Conservation (phyloP, 2,329 filamentous ascomycete species). For the Aspergillus puulaauensis region DNA sequence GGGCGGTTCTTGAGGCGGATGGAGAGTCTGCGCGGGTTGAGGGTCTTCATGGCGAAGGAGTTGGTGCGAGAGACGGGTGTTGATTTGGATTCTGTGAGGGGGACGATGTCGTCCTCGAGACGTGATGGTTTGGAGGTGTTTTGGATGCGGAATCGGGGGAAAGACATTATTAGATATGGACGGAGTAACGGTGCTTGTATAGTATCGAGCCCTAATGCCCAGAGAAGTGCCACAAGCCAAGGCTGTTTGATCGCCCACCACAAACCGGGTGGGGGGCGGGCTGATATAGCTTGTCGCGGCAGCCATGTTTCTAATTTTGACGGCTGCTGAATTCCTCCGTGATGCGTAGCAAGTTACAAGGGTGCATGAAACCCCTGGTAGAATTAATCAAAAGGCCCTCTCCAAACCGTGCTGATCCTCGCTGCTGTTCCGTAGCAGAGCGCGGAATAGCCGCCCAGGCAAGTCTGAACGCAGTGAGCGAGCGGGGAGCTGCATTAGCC, state of each 20-base stretch:
- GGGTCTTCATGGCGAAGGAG: constrained; percentile 19
- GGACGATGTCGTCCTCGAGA: constrained; percentile 14
- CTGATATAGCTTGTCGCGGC: background rate
- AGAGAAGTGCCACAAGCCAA: constrained; percentile 1
- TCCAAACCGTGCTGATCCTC: background rate
- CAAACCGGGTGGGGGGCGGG: background rate
- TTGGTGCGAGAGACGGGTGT: constrained; percentile 11
- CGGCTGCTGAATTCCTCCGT: background rate
- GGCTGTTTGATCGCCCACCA: constrained; percentile 5
- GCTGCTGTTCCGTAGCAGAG: background rate
- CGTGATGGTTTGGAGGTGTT: constrained; percentile 23
- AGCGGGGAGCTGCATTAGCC: constrained; percentile 9
- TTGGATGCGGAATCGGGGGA: constrained; percentile 31
- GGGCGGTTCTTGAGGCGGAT: constrained; percentile 21
- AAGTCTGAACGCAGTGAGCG: background rate
- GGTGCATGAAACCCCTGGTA: background rate
- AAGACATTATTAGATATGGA: constrained; percentile 25
- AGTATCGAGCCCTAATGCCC: background rate
- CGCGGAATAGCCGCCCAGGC: constrained; percentile 4
- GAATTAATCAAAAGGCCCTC: background rate
- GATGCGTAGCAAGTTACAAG: background rate
- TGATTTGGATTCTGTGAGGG: background rate
- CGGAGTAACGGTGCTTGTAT: background rate
- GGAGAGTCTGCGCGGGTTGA: constrained; percentile 29
- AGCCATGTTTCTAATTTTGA: constrained; percentile 2